phyloP scores from a whole-genome alignment of 1,284 basidiomycete genomes.

The Moesziomyces sp. region DNA sequence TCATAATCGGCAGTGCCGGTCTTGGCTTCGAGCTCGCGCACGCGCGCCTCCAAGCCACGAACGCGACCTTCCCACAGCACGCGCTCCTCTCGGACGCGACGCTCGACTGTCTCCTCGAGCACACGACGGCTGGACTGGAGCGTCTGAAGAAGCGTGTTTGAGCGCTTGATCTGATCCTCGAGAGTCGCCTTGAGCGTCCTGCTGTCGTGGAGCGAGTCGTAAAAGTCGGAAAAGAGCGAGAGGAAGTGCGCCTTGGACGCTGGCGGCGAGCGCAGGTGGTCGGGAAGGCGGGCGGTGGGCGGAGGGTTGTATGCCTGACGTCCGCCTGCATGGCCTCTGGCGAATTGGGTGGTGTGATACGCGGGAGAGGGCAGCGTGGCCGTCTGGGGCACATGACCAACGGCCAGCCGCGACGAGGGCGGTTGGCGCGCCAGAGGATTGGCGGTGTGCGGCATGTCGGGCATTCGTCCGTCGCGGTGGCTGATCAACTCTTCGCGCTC shows the following conservation, averaged over 20 bases:
- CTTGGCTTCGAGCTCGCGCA: conserved; percentile 47
- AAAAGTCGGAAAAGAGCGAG: conserved; percentile 64
- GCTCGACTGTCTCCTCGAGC: conserved; percentile 63
- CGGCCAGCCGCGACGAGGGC: conserved; percentile 27
- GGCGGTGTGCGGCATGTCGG: conserved; percentile 44
- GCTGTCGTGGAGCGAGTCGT: conserved; percentile 63
- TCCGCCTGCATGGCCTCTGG: conserved; percentile 26
- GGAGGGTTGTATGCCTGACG: conserved; percentile 30
- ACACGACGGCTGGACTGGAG: conserved; percentile 60
- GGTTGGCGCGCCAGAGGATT: conserved; percentile 34
- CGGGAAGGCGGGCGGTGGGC: conserved; percentile 41
- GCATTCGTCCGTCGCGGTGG: conserved; percentile 36
- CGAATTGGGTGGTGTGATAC: conserved; percentile 59
- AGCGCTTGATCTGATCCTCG: conserved; percentile 64
- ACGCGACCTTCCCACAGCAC: conserved; percentile 56
- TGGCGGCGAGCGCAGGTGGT: conserved; percentile 57
- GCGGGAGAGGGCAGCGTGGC: conserved; percentile 63
- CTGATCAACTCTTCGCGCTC: conserved; percentile 35
- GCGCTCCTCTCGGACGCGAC: conserved; percentile 56
- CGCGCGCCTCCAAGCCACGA: conserved; percentile 50
- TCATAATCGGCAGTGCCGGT: conserved; percentile 24
- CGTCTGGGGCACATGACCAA: conserved; percentile 55
- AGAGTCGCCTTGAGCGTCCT: conserved; percentile 64
- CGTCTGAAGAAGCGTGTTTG: conserved; percentile 64
- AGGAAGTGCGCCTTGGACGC: conserved; percentile 61